A percentile compares a stretch with the other conserved stretches of the same genome.
Evolutionary conservation across 441 rosid species (phyloP).

Genomic region (Isatis lusitanica): DNA sequence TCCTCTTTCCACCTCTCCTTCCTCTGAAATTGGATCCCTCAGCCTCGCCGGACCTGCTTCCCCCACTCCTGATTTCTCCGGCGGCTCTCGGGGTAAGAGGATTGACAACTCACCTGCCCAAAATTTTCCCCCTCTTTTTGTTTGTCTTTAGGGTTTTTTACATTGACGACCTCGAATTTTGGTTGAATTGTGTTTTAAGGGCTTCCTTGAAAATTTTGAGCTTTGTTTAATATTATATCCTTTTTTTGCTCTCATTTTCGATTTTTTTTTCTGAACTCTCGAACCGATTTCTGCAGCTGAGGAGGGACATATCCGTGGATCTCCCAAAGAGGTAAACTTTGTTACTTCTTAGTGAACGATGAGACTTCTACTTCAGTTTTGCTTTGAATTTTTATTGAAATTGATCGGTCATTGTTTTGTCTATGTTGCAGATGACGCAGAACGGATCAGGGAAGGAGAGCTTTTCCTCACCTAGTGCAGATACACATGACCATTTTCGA

Average conservation of each 20-base stretch:
- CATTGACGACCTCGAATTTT: not conserved
- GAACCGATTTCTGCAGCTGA: conserved; percentile 54
- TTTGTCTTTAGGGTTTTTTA: conserved; percentile 1
- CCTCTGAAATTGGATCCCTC: conserved; percentile 38
- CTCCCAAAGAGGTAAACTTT: conserved; percentile 68
- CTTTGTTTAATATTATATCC: not conserved
- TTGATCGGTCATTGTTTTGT: not conserved
- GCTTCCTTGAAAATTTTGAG: not conserved
- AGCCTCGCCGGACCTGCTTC: conserved; percentile 35
- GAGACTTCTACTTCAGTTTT: not conserved
- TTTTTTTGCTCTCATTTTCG: not conserved
- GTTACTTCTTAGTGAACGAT: not conserved
- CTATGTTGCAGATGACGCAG: conserved; percentile 55
- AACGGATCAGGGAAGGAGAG: conserved; percentile 39
- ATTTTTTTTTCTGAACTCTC: conserved; percentile 29
- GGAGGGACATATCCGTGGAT: conserved; percentile 50
- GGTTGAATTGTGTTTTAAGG: not conserved
- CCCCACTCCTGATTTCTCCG: conserved; percentile 18
- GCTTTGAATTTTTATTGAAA: not conserved
- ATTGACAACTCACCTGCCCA: not conserved
- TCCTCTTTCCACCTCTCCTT: conserved; percentile 38
- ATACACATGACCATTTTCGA: conserved; percentile 31
- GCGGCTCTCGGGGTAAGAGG: conserved; percentile 18
- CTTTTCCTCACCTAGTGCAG: conserved; percentile 41
- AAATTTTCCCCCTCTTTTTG: not conserved